Evolutionary conservation across 345 rosid species (phyloP).

Genomic region (Populus tremula): DNA sequence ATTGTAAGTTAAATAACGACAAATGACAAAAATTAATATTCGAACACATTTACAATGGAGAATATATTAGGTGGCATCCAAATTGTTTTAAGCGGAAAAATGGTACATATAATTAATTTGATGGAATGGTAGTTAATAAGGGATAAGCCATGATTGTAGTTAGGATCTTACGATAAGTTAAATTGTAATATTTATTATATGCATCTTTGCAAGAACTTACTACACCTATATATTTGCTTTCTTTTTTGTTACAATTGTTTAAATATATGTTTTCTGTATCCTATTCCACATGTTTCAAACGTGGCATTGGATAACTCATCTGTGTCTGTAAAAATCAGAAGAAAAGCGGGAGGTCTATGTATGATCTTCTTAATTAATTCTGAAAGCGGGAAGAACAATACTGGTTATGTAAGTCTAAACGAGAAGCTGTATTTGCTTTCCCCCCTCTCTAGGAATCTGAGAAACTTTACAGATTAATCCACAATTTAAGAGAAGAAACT

Average conservation of each 20-base stretch:
- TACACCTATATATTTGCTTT: not conserved
- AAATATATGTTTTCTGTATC: not conserved
- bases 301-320: not conserved
- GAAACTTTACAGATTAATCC: not conserved
- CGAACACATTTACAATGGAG: not conserved
- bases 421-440: not conserved
- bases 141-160: too few species aligned
- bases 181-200: too few species aligned
- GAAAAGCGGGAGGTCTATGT: not conserved
- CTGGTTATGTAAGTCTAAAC: not conserved
- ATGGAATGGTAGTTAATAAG: not conserved
- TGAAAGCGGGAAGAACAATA: not conserved
- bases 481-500: not conserved
- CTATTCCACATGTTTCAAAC: slow-evolving; percentile 3
- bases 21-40: not conserved
- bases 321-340: not conserved
- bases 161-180: too few species aligned
- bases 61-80: not conserved
- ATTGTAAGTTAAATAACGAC: not conserved
- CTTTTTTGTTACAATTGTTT: too few species aligned
- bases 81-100: not conserved
- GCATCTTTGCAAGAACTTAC: not conserved
- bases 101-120: not conserved
- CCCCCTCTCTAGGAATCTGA: not conserved
- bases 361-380: not conserved